Percentiles rank a stretch among this genome's conserved stretches.
Conservation (phyloP, 2,329 filamentous ascomycete species). For the Epichloe gansuensis region DNA sequence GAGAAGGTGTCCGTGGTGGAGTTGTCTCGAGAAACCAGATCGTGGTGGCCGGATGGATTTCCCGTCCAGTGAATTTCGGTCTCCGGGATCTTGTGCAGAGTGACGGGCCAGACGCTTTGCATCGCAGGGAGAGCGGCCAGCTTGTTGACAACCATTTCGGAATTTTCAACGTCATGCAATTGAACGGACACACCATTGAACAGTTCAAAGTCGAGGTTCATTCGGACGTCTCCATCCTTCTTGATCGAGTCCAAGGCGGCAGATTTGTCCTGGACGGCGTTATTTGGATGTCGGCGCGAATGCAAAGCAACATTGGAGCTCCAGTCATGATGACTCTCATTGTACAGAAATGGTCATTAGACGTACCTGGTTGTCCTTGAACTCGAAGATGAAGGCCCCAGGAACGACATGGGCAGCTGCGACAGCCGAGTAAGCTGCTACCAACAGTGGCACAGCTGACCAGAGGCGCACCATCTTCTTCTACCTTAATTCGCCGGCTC, state of each 20-base stretch:
- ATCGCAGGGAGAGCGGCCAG: constrained; percentile 14
- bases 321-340: no score
- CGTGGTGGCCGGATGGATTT: background rate
- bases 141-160: constrained; percentile 23
- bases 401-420: background rate
- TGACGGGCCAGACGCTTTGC: constrained; percentile 19
- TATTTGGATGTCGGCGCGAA: background rate
- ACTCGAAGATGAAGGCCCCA: constrained; percentile 4
- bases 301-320: background rate
- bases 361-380: constrained; percentile 1
- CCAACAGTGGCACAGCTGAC: background rate
- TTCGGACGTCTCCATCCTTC: constrained; percentile 8
- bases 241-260: background rate
- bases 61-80: constrained; percentile 9
- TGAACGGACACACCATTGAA: constrained; percentile 17
- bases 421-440: background rate
- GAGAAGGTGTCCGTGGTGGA: background rate
- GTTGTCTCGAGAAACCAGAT: background rate
- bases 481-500: background rate
- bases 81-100: background rate
- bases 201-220: constrained; percentile 12
- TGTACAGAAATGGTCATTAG: no score
- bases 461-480: background rate
- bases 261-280: background rate
- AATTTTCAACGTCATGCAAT: constrained; percentile 17